Evolutionary conservation across 441 rosid species (phyloP), one percentile per base, ranked within the genome.

Genomic region (Rhodomyrtus psidioides): DNA sequence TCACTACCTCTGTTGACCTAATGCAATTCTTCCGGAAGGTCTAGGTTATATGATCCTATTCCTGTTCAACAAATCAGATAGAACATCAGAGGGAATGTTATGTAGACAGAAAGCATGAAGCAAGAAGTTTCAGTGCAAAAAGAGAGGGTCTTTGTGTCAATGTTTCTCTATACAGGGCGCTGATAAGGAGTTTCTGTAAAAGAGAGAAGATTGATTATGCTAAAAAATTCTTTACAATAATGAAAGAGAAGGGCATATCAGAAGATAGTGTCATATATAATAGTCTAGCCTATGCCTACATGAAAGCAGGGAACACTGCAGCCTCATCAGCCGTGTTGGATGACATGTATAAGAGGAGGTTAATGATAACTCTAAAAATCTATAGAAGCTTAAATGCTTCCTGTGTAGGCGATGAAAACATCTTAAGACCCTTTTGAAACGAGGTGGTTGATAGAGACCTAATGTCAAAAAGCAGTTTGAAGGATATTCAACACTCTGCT

Each of bases 121-220:
- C 34, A 34, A 34, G 3, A 34, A 34, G 34, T 34, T 34, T n/a
- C n/a, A n/a, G n/a, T n/a, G n/a, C n/a, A n/a, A n/a, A n/a, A 86
- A 70, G 57, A 93, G 93, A 92, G 95, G 96, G n/a, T 83, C 84
- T 94, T 70, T 90, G 87, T 83, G 90, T 91, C 39, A 94, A 94
- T 88, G 86, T 94, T 44, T 91, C 98, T 23, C 82, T 97, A 82
- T 95, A 93, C 88, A 94, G 99, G 93, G 98, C 96, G 84, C 90
- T 97, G n/a, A 93, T 96, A 87, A 93, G 98, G 92, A 92, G 96
- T 91, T 86, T 95, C 27, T 97, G 98, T 87, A 96, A 94, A 90
- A 90, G 84, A 87, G 95, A 88, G 84, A 94, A 89, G 86, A 89
- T 94, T 86, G 96, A 92, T 85, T 89, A 74, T 82, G 98, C 98